Base-by-base conservation (phyloP, 768 basidiomycete species). In the Xerocomellus chrysenteron region DNA sequence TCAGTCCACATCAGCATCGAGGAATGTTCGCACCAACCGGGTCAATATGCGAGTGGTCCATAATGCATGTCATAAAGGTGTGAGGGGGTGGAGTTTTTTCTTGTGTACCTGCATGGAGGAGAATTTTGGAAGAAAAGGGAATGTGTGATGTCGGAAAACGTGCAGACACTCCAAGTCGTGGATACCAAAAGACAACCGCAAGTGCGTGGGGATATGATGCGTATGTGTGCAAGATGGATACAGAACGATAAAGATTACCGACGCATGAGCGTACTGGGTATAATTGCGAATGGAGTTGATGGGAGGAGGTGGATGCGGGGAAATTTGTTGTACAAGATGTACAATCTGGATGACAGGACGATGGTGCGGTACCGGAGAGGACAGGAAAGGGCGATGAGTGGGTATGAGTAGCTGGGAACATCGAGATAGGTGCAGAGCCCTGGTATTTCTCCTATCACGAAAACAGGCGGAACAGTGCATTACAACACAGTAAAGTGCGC, bases 141-240 rank as follows among this genome's bases (percentile, higher is more conserved):
- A 57, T 50, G 57, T 56, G 45, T 58, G 47, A 53, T 49, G 55
- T 56, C 47, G 26, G 46, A 58, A 55, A 54, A 40, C 45, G 56
- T 52, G 55, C 40, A 57, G 50, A 62, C 52, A 55, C 59, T 58
- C 58, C 60, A 60, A 55, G 47, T 35, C 44, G 30, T 47, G 56
- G 53, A 45, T 56, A 54, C 60, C 61, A 59, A 59, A 48, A 60
- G 54, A 61, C 55, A 61, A 49, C 53, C 56, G 57, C 56, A 52
- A 44, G 55, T 57, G 57, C 48, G 60, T 54, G 56, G 36, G 64
- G 62, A 61, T 70, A 71, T 68, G 65, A 47, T 65, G 63, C 57
- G 61, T 58, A 57, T 68, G 59, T 47, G 44, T 62, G 69, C 59
- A 63, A 61, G 68, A 70, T 67, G 65, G 69, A 73, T 71, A 73